Conservation (phyloP, 1,139 yeast species). For the Saccharomycopsis hybrid region DNA sequence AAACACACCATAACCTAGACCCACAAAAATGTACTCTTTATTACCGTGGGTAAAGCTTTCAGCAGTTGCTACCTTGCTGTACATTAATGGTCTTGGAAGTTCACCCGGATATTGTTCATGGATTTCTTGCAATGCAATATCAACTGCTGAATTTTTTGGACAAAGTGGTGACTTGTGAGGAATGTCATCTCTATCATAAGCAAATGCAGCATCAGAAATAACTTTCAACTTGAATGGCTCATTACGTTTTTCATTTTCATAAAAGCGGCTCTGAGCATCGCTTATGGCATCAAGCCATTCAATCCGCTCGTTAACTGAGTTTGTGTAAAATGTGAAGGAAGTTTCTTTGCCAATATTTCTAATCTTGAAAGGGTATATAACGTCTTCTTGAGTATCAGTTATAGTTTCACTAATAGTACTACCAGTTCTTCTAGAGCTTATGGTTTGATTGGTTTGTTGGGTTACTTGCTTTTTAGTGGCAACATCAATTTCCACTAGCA, state of each 20-base stretch:
- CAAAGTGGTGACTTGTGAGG: slow-evolving; percentile 54
- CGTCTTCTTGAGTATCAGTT: slow-evolving; percentile 25
- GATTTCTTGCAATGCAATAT: slow-evolving; percentile 37
- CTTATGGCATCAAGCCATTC: slow-evolving; percentile 56
- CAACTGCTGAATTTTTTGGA: slow-evolving; percentile 58
- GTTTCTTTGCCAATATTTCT: slow-evolving; percentile 43
- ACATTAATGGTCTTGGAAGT: slow-evolving; percentile 20
- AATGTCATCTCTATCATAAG: slow-evolving; percentile 51
- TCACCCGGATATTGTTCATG: slow-evolving; percentile 27
- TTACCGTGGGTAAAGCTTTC: slow-evolving; percentile 37
- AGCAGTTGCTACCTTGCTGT: slow-evolving; percentile 40
- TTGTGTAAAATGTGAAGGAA: slow-evolving; percentile 52
- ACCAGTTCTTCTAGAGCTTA: background rate
- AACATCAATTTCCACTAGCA: slow-evolving; percentile 41
- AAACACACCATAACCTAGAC: slow-evolving; percentile 40
- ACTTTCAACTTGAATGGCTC: slow-evolving; percentile 53
- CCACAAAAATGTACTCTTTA: slow-evolving; percentile 35
- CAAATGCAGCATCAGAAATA: slow-evolving; percentile 57
- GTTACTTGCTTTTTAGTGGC: background rate
- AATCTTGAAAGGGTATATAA: slow-evolving; percentile 39
- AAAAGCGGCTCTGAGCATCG: slow-evolving; percentile 48
- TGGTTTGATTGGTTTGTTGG: background rate
- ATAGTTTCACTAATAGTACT: background rate
- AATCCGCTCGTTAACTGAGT: slow-evolving; percentile 46
- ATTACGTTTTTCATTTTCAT: slow-evolving; percentile 36